phyloP scores from a whole-genome alignment of 352 stramenopile genomes.

The Phytophthora sansomeana region DNA sequence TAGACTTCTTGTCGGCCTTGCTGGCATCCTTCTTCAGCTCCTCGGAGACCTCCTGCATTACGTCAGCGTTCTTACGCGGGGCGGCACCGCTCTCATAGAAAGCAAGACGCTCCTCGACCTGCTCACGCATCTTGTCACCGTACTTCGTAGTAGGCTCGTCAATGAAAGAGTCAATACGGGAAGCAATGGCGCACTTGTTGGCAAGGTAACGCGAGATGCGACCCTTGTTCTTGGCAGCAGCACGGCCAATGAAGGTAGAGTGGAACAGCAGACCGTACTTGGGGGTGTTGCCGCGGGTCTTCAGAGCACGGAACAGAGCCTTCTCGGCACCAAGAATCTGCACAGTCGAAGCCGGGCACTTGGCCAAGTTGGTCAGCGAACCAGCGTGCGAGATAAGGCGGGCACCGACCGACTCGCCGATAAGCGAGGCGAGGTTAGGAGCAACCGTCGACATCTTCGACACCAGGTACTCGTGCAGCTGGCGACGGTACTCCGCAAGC shows the following conservation, averaged over 20 bases:
- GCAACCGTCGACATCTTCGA: constrained; percentile 99
- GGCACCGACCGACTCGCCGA: constrained; percentile 99
- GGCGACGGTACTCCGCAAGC: constrained; percentile 97
- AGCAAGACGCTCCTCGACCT: constrained; percentile 99
- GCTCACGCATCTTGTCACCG: constrained; percentile 98
- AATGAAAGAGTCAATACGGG: constrained; percentile 99
- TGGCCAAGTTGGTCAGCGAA: constrained; percentile 99
- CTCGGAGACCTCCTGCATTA: constrained; percentile 97
- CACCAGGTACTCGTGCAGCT: constrained; percentile 95
- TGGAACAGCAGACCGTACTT: constrained; percentile 99
- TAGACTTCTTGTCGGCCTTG: constrained; percentile 64
- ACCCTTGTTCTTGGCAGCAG: constrained; percentile 99
- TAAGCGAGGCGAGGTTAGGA: constrained; percentile 98
- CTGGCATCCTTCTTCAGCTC: constrained; percentile 83
- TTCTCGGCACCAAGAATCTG: constrained; percentile 99
- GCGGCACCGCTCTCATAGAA: constrained; percentile 99
- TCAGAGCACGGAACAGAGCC: constrained; percentile 99
- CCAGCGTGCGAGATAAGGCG: constrained; percentile 99
- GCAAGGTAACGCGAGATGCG: constrained; percentile 99
- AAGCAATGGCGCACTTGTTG: constrained; percentile 99
- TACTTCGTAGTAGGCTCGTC: constrained; percentile 97
- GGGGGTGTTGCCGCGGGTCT: constrained; percentile 99
- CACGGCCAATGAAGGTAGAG: constrained; percentile 99
- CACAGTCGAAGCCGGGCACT: constrained; percentile 99
- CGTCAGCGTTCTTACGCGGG: constrained; percentile 98